Evolutionary conservation across 257 asterid species (phyloP), one percentile per base, ranked within the genome.

Genomic region (Nicotiana tabacum): DNA sequence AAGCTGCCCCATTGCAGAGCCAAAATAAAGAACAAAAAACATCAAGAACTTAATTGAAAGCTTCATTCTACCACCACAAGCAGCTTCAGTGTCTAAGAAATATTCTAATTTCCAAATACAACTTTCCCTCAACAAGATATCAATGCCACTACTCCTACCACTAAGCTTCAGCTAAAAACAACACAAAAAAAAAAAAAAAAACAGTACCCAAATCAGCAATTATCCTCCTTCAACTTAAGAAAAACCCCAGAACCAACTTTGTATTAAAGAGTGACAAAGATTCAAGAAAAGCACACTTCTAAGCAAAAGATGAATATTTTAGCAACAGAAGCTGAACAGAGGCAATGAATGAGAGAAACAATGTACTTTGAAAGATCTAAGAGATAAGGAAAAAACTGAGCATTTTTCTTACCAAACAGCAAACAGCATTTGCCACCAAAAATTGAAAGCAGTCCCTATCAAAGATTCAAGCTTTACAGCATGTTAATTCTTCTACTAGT

Each of bases 1-100:
- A 32, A 94, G 97, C 90, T 95, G 98, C 60, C 97, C 97, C 56
- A 88, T n/a, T 64, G 91, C 86, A 82, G 86, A 85, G 56, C 85
- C 85, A 37, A 89, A 83, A 84, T 90, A 92, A 43, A 90, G 86
- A 64, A 86, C 85, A 3, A 90, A 86, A 46, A 89, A 61, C 67
- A 61, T 58, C 39, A 91, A 83, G 78, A 93, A 51, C 91, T 90
- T 79, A 82, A 95, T 83, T 43, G 51, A 43, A 43, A 90, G 39
- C 93, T 88, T 89, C 98, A 93, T 93, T 74, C 80, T 85, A 39
- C 56, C 84, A 84, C 84, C 58, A 53, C 18, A 18, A 82, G 60
- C 6, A 68, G 51, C 80, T 69, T 46, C 77, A 83, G 60, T 81
- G 21, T 21, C 56, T 30, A 70, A 9, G 51, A 70, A 12, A 48